These are phyloP conservation scores for Deuterostichococcus epilithicus DNA, from an alignment of 139 green algal species.

Conservation along the genomic window DNA sequence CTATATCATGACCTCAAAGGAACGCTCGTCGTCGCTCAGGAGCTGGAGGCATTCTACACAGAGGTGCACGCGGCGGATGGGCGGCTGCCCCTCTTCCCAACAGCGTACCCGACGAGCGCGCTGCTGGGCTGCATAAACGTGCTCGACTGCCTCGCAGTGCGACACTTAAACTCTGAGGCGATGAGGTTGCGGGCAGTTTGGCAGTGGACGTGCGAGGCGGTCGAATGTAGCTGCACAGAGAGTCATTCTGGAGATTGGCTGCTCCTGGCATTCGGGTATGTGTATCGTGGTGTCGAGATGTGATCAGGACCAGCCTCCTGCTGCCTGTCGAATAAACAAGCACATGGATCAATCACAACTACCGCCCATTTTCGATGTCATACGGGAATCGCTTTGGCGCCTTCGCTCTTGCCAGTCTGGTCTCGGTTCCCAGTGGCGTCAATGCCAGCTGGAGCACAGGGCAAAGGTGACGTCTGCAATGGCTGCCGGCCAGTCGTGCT, in stretches of 20 bases:
- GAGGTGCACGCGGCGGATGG: slow-evolving; percentile 30
- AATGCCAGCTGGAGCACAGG: no score
- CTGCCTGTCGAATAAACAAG: not conserved
- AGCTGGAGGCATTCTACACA: slow-evolving; percentile 44
- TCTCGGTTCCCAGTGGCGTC: no score
- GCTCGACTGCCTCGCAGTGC: slow-evolving; percentile 34
- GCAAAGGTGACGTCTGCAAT: no score
- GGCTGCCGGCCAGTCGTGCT: not conserved
- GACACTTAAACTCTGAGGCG: not conserved
- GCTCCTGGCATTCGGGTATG: not conserved
- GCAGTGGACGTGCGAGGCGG: no score
- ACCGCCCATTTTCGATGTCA: no score
- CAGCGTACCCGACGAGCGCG: slow-evolving; percentile 36
- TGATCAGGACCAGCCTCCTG: no score
- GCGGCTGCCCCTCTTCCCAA: slow-evolving; percentile 20
- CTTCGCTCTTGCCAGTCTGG: no score
- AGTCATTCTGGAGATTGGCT: no score
- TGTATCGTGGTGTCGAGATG: no score
- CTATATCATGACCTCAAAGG: no score
- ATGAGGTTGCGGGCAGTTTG: not conserved
- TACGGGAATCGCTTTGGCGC: no score
- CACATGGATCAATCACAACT: not conserved
- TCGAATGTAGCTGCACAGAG: not conserved
- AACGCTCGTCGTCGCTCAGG: not conserved
- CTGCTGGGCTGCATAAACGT: slow-evolving; percentile 57